Conservation (phyloP, 345 rosid species). For the Camelina sativa region DNA sequence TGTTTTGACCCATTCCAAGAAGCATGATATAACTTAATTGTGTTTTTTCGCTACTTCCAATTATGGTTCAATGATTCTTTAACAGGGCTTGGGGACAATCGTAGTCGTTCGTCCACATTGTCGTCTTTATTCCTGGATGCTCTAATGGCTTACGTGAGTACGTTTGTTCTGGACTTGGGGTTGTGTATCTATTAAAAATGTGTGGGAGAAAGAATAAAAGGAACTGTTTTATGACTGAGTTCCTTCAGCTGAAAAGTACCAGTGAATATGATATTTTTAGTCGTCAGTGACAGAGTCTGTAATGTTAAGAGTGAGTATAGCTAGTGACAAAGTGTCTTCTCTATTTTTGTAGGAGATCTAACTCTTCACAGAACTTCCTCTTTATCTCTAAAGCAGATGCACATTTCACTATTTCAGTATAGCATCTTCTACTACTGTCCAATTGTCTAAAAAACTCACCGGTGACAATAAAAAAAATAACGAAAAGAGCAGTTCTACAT, state of each 20-base stretch:
- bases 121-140: constrained; percentile 1
- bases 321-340: constrained; percentile 11
- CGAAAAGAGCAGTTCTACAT: too few species aligned
- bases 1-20: background rate
- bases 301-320: constrained; percentile 9
- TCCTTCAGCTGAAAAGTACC: constrained; percentile 20
- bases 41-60: background rate
- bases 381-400: background rate
- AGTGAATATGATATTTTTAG: constrained; percentile 15
- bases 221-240: constrained; percentile 18
- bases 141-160: background rate
- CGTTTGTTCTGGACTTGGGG: background rate
- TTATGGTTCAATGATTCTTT: background rate
- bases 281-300: constrained; percentile 27
- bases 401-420: background rate
- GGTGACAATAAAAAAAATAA: background rate
- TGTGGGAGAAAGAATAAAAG: background rate
- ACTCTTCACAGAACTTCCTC: background rate
- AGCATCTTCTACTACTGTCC: background rate
- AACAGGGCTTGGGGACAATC: constrained; percentile 39
- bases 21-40: constrained; percentile 3
- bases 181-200: background rate
- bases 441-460: background rate
- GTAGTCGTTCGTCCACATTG: constrained; percentile 2
- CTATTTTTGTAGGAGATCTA: background rate